phyloP scores from a whole-genome alignment of 441 rosid species.

The Pelargonium citronellum region DNA sequence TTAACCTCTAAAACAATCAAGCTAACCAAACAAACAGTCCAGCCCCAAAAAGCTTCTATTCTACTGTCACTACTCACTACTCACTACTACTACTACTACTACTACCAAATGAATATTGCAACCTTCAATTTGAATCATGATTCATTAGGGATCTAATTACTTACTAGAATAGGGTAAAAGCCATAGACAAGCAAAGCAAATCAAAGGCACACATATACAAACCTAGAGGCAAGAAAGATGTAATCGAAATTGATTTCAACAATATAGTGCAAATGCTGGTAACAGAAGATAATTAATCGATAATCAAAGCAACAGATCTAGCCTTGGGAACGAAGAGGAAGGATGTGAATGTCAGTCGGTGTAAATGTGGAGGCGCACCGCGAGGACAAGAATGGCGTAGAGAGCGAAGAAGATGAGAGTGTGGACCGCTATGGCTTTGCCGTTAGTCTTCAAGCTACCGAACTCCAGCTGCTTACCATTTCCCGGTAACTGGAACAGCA shows the following conservation, averaged over 20 bases:
- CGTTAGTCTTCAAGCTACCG: constrained; percentile 85
- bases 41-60: too few relatives aligned
- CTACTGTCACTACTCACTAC: too few relatives aligned
- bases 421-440: constrained; percentile 76
- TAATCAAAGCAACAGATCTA: constrained; percentile 11
- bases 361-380: constrained; percentile 70
- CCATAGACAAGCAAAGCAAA: background rate
- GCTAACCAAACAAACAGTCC: too few relatives aligned
- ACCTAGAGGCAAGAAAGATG: background rate
- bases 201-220: background rate
- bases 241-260: background rate
- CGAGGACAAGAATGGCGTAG: constrained; percentile 65
- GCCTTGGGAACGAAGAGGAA: constrained; percentile 14
- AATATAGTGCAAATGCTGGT: background rate
- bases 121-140: too few relatives aligned
- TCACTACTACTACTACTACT: too few relatives aligned
- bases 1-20: too few relatives aligned
- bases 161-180: too few relatives aligned
- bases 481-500: constrained; percentile 71
- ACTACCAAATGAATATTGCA: too few relatives aligned
- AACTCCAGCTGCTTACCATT: constrained; percentile 51
- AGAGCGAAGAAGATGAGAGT: constrained; percentile 72
- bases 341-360: constrained; percentile 35
- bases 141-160: too few relatives aligned
- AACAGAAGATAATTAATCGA: background rate